Percentiles rank a stretch among this genome's conserved stretches.
phyloP scores from a whole-genome alignment of 345 rosid species.

The Salix brachista region DNA sequence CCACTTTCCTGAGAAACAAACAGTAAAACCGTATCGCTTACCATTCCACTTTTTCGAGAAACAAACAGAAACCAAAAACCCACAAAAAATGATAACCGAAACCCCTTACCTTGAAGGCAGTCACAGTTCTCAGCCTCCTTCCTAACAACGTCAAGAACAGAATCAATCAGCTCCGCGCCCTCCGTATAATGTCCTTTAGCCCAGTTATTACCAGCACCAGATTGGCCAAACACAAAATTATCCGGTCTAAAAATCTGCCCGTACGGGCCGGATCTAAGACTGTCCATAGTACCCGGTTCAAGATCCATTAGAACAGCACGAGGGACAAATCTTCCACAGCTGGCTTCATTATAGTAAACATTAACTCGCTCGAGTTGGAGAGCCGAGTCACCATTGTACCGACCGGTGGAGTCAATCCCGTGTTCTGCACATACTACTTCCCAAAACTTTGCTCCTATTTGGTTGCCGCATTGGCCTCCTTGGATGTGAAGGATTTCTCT shows the following conservation, averaged over 20 bases:
- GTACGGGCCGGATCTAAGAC: slow-evolving; percentile 67
- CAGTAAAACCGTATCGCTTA: no score
- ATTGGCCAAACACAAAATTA: slow-evolving; percentile 71
- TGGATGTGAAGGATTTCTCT: slow-evolving; percentile 78
- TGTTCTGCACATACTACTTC: slow-evolving; percentile 79
- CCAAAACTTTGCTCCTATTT: slow-evolving; percentile 80
- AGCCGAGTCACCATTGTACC: slow-evolving; percentile 57
- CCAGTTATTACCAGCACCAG: slow-evolving; percentile 86
- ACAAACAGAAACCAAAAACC: background rate
- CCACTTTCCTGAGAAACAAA: background rate
- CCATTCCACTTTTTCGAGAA: no score
- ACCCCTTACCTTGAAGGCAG: slow-evolving; percentile 57
- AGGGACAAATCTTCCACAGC: slow-evolving; percentile 71
- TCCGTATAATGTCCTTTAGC: slow-evolving; percentile 85
- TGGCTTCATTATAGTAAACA: slow-evolving; percentile 75
- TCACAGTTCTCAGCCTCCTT: slow-evolving; percentile 79
- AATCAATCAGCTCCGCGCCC: slow-evolving; percentile 78
- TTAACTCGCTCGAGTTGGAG: slow-evolving; percentile 68
- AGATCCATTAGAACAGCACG: slow-evolving; percentile 76
- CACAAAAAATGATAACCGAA: background rate
- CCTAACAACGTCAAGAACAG: slow-evolving; percentile 70
- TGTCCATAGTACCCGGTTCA: slow-evolving; percentile 81
- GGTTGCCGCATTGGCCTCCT: slow-evolving; percentile 79
- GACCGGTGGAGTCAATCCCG: slow-evolving; percentile 78
- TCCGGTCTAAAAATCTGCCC: slow-evolving; percentile 74